Base-by-base conservation (phyloP, 306 rosid species). In the Heteromeles arbutifolia region DNA sequence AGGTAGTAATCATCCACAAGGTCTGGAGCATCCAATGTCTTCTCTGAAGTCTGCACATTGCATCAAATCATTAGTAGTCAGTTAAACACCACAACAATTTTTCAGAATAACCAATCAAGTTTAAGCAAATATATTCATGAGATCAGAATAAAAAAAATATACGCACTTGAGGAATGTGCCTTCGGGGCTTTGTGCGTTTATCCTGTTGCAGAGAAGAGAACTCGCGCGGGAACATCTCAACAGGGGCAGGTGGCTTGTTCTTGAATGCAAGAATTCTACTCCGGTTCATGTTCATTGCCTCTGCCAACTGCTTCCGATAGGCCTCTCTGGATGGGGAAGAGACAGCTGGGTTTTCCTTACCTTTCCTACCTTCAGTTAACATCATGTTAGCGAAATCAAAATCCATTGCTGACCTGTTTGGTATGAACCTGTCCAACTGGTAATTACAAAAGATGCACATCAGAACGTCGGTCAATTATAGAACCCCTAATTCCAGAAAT, bases 1-100 rank as follows among this genome's bases (percentile, higher is more conserved):
- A 92, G 82, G 80, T 88, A 90, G 81, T 85, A 92, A 32, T 92
- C 96, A 25, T 92, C 96, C 6, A 88, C 53, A 4, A 90, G 82
- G 64, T 87, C 93, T 31, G 96, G 97, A 70, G 97, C 97, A 79
- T 90, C 97, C 77, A 92, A 56, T 1, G 96, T 92, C 85, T 87
- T 86, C 85, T 90, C 96, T 15, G 96, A 92, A 67, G 88, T 86
- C 97, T 90, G 74, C 74, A 74, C 5, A 61, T 22, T 14, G 18
- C 57, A 74, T 26, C n/a, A 69, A 37, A 74, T 61, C 81, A 53
- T 7, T n/a, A 61, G n/a, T 12, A 2, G 4, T 9, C 28, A 15
- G 21, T 41, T 29, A 59, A 74, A 6, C 58, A 26, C 43, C 28
- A 4, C 11, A 8, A 59, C 3, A 8, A 21, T 1, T 1, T 43